Conservation (phyloP, 2,329 filamentous ascomycete genomes). For the Penicillium sp. region DNA sequence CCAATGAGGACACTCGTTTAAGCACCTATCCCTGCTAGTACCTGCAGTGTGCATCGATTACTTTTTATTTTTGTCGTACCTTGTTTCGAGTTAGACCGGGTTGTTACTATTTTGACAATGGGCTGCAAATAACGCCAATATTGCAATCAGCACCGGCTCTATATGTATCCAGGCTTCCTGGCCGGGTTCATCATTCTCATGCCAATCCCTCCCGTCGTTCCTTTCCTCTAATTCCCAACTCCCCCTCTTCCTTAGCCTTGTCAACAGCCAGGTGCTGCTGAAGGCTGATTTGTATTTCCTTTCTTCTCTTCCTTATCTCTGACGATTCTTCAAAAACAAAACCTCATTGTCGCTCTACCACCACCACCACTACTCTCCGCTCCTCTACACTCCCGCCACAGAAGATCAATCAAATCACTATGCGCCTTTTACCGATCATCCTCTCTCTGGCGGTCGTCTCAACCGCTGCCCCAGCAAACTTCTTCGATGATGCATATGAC, state of each 20-base stretch:
- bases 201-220: slow-evolving; percentile 16
- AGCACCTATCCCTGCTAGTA: slow-evolving; percentile 25
- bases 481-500: slow-evolving; percentile 38
- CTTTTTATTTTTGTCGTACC: slow-evolving; percentile 32
- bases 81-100: slow-evolving; percentile 28
- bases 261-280: slow-evolving; percentile 15
- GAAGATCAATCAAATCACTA: slow-evolving; percentile 18
- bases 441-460: slow-evolving; percentile 37
- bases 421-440: slow-evolving; percentile 30
- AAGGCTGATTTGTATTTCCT: slow-evolving; percentile 9
- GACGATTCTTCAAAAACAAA: background rate
- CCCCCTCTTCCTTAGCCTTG: background rate
- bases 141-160: slow-evolving; percentile 21
- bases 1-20: slow-evolving; percentile 28
- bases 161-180: slow-evolving; percentile 25
- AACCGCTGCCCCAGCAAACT: slow-evolving; percentile 38
- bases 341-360: background rate
- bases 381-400: slow-evolving; percentile 3
- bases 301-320: background rate
- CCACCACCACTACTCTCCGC: slow-evolving; percentile 1
- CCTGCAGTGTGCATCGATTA: slow-evolving; percentile 30
- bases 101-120: slow-evolving; percentile 30
- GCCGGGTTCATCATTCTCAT: slow-evolving; percentile 14
- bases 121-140: slow-evolving; percentile 7
- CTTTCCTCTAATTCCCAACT: slow-evolving; percentile 13